phyloP scores from a whole-genome alignment of 179 eudicot species.

The Vitellaria paradoxa region DNA sequence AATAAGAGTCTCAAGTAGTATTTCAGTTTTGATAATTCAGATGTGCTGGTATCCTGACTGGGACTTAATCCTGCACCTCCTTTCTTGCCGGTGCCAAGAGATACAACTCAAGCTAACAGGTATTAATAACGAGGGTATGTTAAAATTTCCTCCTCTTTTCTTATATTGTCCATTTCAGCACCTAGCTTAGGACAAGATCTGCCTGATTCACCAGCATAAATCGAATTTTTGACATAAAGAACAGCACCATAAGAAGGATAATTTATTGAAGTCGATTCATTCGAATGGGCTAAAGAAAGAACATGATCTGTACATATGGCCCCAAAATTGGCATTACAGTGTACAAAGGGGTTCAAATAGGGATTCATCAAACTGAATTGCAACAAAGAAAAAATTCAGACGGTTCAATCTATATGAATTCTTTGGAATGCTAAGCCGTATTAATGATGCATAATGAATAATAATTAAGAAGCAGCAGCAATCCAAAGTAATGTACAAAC shows the following conservation, averaged over 20 bases:
- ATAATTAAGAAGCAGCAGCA: background rate
- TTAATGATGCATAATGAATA: background rate
- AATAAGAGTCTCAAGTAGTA: background rate
- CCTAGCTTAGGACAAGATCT: background rate
- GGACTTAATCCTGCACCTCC: background rate
- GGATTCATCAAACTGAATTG: background rate
- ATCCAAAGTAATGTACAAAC: constrained; percentile 33
- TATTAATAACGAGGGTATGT: background rate
- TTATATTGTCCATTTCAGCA: background rate
- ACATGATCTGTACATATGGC: background rate
- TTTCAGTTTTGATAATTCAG: background rate
- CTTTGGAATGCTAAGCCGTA: background rate
- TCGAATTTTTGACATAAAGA: background rate
- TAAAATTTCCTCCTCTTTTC: background rate
- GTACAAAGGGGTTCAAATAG: too few relatives aligned
- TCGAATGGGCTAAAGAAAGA: background rate
- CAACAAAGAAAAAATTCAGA: background rate
- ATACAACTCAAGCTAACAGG: background rate
- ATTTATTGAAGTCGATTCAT: background rate
- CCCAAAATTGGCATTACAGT: background rate
- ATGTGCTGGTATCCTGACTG: background rate
- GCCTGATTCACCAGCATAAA: background rate
- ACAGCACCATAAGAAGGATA: background rate
- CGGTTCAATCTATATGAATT: background rate
- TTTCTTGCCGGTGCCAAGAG: background rate